A percentile compares a stretch with the other conserved stretches of the same genome.
phyloP scores from a whole-genome alignment of 1,139 yeast genomes.

The Kodamaea sp. region DNA sequence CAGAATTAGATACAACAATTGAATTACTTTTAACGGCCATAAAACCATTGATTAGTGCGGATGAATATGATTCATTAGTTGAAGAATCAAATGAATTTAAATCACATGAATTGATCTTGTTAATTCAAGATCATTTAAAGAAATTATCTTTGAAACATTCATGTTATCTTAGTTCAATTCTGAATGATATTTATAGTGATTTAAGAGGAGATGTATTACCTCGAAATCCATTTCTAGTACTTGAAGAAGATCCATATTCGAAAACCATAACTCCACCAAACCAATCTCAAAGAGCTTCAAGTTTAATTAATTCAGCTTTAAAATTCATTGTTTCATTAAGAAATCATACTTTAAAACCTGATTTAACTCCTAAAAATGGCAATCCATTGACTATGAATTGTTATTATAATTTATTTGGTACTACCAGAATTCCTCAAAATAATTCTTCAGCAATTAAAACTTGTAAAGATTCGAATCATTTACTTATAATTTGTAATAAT shows the following conservation, averaged over 20 bases:
- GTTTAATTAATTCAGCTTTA: constrained; percentile 58
- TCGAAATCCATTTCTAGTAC: constrained; percentile 66
- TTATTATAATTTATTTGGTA: constrained; percentile 61
- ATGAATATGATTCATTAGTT: constrained; percentile 39
- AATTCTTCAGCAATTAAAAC: constrained; percentile 27
- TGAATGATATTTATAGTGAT: constrained; percentile 62
- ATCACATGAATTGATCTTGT: constrained; percentile 35
- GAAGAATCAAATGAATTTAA: constrained; percentile 45
- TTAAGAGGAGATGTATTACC: constrained; percentile 65
- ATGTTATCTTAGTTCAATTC: constrained; percentile 61
- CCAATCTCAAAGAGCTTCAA: constrained; percentile 67
- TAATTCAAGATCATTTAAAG: constrained; percentile 52
- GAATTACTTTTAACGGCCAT: constrained; percentile 46
- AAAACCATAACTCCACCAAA: constrained; percentile 55
- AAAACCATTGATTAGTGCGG: constrained; percentile 45
- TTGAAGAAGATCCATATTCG: constrained; percentile 68
- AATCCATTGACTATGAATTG: constrained; percentile 64
- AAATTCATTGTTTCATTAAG: constrained; percentile 61
- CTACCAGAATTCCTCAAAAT: constrained; percentile 53
- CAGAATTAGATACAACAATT: constrained; percentile 43
- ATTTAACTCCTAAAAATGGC: constrained; percentile 48
- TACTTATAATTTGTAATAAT: constrained; percentile 56
- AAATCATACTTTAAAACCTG: constrained; percentile 52
- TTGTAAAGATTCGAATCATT: constrained; percentile 40
- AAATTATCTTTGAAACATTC: constrained; percentile 38